Percentiles rank a stretch among this genome's conserved stretches.
Evolutionary conservation across 371 early-diverging fungal species (phyloP).

Genomic region (Apophysomyces ossiformis): DNA sequence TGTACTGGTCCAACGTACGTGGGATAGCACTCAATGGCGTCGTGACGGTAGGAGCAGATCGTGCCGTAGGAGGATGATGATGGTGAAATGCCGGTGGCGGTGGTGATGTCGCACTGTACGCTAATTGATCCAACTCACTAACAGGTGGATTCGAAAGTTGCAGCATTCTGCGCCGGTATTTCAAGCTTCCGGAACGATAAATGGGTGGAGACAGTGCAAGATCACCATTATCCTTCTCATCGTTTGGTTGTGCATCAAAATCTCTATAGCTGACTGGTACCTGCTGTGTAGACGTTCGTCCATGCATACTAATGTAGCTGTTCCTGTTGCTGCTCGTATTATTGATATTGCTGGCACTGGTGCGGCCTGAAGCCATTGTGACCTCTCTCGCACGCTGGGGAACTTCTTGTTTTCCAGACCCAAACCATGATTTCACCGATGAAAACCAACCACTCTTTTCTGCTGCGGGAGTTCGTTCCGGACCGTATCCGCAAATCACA

Average conservation of each 20-base stretch:
- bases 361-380: no score
- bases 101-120: constrained; percentile 30
- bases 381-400: not conserved
- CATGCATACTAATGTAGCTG: no score
- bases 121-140: constrained; percentile 41
- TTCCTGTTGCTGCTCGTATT: not conserved
- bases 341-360: constrained; percentile 10
- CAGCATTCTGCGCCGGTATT: constrained; percentile 31
- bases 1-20: constrained; percentile 11
- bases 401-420: constrained; percentile 20
- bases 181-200: constrained; percentile 31
- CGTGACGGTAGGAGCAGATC: not conserved
- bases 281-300: constrained; percentile 15
- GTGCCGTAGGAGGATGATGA: not conserved
- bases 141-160: constrained; percentile 38
- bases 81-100: not conserved
- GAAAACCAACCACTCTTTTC: constrained; percentile 44
- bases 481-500: constrained; percentile 31
- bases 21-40: not conserved
- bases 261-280: constrained; percentile 12
- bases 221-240: not conserved
- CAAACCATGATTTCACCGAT: constrained; percentile 57
- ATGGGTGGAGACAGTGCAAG: constrained; percentile 3
- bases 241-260: constrained; percentile 1
- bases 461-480: constrained; percentile 9